Conservation (phyloP, 257 asterid species). For the Fraxinus cuspidata region DNA sequence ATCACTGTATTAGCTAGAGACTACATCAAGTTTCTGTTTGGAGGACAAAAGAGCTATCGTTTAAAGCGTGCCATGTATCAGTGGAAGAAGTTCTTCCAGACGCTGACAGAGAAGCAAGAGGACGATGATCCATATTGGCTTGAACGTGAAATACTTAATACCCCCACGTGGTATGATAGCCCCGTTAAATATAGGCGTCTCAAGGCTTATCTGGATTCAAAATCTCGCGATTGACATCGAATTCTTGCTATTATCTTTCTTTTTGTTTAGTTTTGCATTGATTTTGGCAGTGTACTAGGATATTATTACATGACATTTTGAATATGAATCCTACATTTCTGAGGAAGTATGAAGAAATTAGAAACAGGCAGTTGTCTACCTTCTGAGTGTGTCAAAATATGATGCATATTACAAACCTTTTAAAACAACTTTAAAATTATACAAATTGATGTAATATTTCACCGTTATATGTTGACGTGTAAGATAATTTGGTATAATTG, state of each 20-base stretch:
- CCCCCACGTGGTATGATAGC: slow-evolving; percentile 58
- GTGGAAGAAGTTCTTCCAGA: slow-evolving; percentile 40
- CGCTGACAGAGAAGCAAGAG: slow-evolving; percentile 31
- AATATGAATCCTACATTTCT: no score
- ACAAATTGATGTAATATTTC: no score
- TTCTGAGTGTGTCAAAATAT: no score
- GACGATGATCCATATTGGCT: slow-evolving; percentile 55
- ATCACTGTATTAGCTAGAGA: slow-evolving; percentile 51
- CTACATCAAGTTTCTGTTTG: slow-evolving; percentile 49
- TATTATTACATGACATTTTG: no score
- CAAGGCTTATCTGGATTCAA: slow-evolving; percentile 17
- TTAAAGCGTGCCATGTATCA: slow-evolving; percentile 39
- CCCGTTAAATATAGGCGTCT: slow-evolving; percentile 49
- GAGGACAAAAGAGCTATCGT: slow-evolving; percentile 57
- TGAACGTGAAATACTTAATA: slow-evolving; percentile 52
- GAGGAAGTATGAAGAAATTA: no score
- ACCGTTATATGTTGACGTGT: no score
- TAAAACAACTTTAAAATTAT: no score
- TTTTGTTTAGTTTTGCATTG: neutral
- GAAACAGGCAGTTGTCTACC: no score
- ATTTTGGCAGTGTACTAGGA: neutral
- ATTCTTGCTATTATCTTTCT: neutral
- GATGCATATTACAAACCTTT: no score
- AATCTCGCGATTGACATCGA: slow-evolving; percentile 10
- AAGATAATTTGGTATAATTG: no score